Evolutionary conservation across 2,329 filamentous ascomycete genomes (phyloP).

Genomic region (Colletotrichum tabaci): DNA sequence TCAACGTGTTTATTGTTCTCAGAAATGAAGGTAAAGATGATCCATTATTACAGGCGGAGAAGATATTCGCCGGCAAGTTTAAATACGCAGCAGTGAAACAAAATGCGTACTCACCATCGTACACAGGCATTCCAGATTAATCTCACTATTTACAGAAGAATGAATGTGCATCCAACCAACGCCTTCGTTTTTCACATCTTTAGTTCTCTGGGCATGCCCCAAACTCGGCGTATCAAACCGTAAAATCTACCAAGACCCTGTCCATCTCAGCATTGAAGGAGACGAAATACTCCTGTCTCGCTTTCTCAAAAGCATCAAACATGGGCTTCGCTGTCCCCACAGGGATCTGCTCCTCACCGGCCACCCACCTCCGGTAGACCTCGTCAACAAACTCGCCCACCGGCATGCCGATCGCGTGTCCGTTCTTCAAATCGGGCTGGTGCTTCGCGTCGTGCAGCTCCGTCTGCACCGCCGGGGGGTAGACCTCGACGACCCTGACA

Average conservation of each 20-base stretch:
- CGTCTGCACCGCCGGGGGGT: constrained; percentile 49
- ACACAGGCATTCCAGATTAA: too few relatives aligned
- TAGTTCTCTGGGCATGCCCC: not conserved
- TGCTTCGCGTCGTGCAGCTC: constrained; percentile 27
- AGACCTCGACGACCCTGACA: constrained; percentile 48
- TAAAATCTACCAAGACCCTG: constrained; percentile 10
- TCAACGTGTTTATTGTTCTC: too few relatives aligned
- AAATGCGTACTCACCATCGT: too few relatives aligned
- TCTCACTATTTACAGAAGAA: too few relatives aligned
- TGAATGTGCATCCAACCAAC: too few relatives aligned
- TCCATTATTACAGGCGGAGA: too few relatives aligned
- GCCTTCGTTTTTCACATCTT: too few relatives aligned
- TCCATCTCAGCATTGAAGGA: constrained; percentile 21
- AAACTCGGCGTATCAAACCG: constrained; percentile 46
- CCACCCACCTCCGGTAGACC: constrained; percentile 58
- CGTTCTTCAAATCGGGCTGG: constrained; percentile 27
- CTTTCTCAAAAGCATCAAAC: constrained; percentile 24
- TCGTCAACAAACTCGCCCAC: constrained; percentile 59
- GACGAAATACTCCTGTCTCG: constrained; percentile 13
- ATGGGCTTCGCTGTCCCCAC: constrained; percentile 20
- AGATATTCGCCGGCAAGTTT: too few relatives aligned
- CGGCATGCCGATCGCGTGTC: constrained; percentile 51
- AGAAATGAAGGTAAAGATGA: too few relatives aligned
- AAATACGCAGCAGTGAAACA: too few relatives aligned
- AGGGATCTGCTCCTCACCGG: constrained; percentile 55